Percentiles rank a stretch among this genome's conserved stretches.
These are phyloP conservation scores for Dactylellina parvicollis DNA, from an alignment of 2,329 filamentous ascomycete genomes.

Conservation along the genomic window DNA sequence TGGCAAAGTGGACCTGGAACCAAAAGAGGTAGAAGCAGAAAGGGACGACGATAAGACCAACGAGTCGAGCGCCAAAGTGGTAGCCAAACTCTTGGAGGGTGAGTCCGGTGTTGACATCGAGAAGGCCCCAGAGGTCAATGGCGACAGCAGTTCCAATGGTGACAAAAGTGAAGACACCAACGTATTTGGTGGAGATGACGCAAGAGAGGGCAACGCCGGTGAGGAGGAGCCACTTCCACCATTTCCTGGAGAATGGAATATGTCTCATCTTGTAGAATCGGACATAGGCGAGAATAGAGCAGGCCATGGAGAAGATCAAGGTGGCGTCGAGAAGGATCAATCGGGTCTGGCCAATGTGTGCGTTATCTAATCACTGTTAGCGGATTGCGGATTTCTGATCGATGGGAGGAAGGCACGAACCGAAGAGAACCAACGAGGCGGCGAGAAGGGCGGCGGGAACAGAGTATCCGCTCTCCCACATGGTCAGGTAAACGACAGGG, in stretches of 20 bases:
- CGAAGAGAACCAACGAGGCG: constrained; percentile 82
- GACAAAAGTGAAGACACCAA: constrained; percentile 95
- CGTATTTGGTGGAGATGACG: constrained; percentile 98
- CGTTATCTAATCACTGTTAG: constrained; percentile 73
- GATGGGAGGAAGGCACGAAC: constrained; percentile 43
- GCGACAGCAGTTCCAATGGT: constrained; percentile 93
- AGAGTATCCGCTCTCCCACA: constrained; percentile 99
- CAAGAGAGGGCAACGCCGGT: constrained; percentile 95
- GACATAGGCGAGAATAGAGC: constrained; percentile 92
- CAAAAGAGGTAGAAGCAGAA: constrained; percentile 99
- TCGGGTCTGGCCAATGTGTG: constrained; percentile 94
- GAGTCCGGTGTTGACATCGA: constrained; percentile 89
- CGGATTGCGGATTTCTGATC: not conserved
- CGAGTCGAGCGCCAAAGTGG: constrained; percentile 86
- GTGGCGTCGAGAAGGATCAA: constrained; percentile 95
- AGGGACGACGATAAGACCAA: constrained; percentile 86
- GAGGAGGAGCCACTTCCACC: constrained; percentile 99
- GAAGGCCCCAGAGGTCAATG: constrained; percentile 93
- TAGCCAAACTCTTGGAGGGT: constrained; percentile 81
- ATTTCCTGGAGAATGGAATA: constrained; percentile 88
- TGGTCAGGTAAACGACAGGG: constrained; percentile 92
- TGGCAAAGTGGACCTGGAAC: constrained; percentile 99
- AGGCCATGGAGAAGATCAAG: constrained; percentile 92
- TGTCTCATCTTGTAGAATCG: constrained; percentile 97
- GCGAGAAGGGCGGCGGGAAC: constrained; percentile 90